Conservation (phyloP, 345 rosid genomes). For the Geranium brycei region DNA sequence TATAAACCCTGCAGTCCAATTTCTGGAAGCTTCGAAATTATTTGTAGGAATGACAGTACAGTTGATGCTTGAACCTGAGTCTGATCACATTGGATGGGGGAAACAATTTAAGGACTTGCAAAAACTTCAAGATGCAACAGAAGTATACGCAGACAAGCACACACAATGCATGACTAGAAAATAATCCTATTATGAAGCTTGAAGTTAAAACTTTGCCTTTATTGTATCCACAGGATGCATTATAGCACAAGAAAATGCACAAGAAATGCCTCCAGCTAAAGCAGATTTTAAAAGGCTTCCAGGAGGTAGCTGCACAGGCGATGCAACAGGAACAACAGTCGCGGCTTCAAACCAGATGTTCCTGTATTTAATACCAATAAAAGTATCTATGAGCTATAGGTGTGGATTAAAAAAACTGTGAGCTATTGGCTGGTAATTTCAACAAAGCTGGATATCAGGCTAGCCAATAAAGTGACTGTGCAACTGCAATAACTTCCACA, state of each 20-base stretch:
- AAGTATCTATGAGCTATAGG: too few relatives aligned
- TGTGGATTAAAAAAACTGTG: too few relatives aligned
- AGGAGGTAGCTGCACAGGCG: constrained; percentile 75
- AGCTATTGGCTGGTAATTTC: background rate
- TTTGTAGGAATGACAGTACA: constrained; percentile 50
- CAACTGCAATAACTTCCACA: background rate
- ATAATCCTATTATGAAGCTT: background rate
- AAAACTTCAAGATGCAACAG: background rate
- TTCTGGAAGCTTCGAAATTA: constrained; percentile 83
- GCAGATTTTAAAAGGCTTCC: constrained; percentile 91
- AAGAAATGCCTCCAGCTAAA: constrained; percentile 91
- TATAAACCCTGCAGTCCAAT: constrained; percentile 78
- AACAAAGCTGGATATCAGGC: constrained; percentile 1
- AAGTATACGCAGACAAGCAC: background rate
- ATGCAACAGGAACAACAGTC: constrained; percentile 91
- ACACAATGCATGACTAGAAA: background rate
- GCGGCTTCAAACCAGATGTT: constrained; percentile 97
- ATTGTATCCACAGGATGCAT: constrained; percentile 89
- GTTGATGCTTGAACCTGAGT: constrained; percentile 97
- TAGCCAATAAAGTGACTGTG: too few relatives aligned
- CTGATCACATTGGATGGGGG: constrained; percentile 20
- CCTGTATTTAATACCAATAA: constrained; percentile 29
- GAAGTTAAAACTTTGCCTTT: constrained; percentile 47
- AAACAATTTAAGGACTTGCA: background rate
- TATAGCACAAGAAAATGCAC: constrained; percentile 76